Evolutionary conservation across 768 basidiomycete species (phyloP).

Genomic region (Tylopilus balloui): DNA sequence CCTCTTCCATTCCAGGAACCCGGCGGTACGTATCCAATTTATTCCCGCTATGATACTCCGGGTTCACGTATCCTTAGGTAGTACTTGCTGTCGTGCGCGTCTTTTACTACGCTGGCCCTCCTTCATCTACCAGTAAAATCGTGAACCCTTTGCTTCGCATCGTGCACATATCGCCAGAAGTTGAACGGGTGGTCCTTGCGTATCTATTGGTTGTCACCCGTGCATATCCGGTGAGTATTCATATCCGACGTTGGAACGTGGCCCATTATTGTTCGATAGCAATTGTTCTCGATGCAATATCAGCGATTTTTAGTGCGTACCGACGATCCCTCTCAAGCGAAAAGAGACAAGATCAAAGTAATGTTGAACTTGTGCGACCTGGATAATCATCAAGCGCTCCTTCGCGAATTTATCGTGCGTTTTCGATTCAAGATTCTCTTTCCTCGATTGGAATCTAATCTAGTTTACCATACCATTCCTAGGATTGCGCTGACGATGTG

Average conservation of each 20-base stretch:
- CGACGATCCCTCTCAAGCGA: conserved; percentile 61
- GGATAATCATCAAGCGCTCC: conserved; percentile 65
- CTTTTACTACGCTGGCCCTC: conserved; percentile 69
- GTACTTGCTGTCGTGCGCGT: conserved; percentile 70
- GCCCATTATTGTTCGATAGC: conserved; percentile 14
- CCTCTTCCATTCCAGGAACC: conserved; percentile 80
- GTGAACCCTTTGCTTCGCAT: conserved; percentile 73
- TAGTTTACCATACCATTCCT: not conserved
- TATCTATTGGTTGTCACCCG: conserved; percentile 66
- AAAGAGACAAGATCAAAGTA: conserved; percentile 71
- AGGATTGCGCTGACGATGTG: conserved; percentile 82
- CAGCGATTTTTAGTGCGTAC: conserved; percentile 65
- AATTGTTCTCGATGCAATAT: conserved; percentile 58
- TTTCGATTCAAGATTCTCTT: not conserved
- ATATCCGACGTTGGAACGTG: not conserved
- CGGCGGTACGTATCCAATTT: conserved; percentile 55
- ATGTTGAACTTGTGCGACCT: conserved; percentile 59
- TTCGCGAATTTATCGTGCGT: conserved; percentile 83
- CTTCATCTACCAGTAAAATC: conserved; percentile 50
- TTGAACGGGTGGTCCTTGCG: conserved; percentile 68
- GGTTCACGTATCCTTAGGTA: conserved; percentile 46
- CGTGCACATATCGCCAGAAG: conserved; percentile 62
- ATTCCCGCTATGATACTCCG: not conserved
- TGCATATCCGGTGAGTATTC: conserved; percentile 55
- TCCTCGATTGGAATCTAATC: not conserved